Evolutionary conservation across 306 rosid species (phyloP).

Genomic region (Arachis stenosperma): DNA sequence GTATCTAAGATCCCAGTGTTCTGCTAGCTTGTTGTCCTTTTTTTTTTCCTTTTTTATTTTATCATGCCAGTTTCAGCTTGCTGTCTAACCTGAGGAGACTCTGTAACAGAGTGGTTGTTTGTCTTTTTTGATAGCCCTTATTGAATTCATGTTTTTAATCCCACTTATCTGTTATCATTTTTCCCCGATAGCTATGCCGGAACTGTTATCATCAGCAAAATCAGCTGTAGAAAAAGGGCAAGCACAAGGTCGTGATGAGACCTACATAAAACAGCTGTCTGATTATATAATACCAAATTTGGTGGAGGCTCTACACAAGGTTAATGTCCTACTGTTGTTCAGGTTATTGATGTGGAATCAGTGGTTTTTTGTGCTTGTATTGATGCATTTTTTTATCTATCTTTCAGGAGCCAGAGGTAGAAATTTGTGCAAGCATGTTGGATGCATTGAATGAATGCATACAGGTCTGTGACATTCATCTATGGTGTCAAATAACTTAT

Average conservation of each 20-base stretch:
- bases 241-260: slow-evolving; percentile 82
- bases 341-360: slow-evolving; percentile 21
- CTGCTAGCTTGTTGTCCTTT: not conserved
- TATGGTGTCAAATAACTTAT: not conserved
- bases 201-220: slow-evolving; percentile 85
- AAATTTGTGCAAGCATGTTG: slow-evolving; percentile 90
- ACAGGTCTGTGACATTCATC: slow-evolving; percentile 64
- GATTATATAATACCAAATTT: slow-evolving; percentile 93
- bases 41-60: too few species aligned
- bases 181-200: slow-evolving; percentile 83
- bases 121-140: slow-evolving; percentile 6
- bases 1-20: slow-evolving; percentile 8
- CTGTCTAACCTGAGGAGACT: too few species aligned
- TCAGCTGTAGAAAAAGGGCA: slow-evolving; percentile 88
- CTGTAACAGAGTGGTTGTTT: not conserved
- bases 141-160: not conserved
- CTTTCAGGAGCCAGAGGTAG: slow-evolving; percentile 95
- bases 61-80: too few species aligned
- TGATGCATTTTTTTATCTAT: not conserved
- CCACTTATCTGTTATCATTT: slow-evolving; percentile 31
- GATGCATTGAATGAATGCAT: slow-evolving; percentile 87
- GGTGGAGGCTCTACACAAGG: slow-evolving; percentile 98
- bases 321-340: slow-evolving; percentile 38
- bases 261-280: slow-evolving; percentile 88
- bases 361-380: slow-evolving; percentile 19